Conservation (phyloP, 1,284 basidiomycete species). For the Melampsora allii-populina region DNA sequence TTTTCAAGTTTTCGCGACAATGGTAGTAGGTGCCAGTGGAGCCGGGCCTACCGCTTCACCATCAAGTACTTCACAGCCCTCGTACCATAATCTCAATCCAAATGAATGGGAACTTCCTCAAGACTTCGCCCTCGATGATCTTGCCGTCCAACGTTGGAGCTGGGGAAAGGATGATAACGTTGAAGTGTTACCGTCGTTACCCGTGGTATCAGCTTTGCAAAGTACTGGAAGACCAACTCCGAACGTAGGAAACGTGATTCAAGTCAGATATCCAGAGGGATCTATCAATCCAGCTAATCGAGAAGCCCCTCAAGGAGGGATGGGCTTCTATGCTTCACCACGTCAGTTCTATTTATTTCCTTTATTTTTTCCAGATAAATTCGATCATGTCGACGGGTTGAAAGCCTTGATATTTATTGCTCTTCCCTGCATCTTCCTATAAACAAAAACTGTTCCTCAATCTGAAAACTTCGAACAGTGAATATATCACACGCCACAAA, state of each 20-base stretch:
- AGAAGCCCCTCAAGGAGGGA: background rate
- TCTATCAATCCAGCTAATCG: conserved; percentile 1
- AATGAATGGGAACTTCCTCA: background rate
- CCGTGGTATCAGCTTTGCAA: background rate
- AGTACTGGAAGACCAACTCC: background rate
- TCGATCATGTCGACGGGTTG: background rate
- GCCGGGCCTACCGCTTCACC: too few species aligned
- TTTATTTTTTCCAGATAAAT: background rate
- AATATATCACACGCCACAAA: conserved; percentile 48
- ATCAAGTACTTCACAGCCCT: too few species aligned
- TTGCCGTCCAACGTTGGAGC: conserved; percentile 2
- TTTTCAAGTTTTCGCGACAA: too few species aligned
- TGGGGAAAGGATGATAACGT: conserved; percentile 1
- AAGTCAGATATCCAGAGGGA: conserved; percentile 9
- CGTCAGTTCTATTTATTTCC: background rate
- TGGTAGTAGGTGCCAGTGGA: too few species aligned
- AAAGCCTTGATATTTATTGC: background rate
- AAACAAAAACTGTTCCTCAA: background rate
- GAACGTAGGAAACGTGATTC: conserved; percentile 9
- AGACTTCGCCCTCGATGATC: background rate
- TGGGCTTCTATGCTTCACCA: conserved; percentile 3
- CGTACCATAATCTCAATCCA: too few species aligned
- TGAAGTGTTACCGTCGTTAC: background rate
- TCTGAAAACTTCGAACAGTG: conserved; percentile 51
- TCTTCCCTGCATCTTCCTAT: background rate